Conservation (phyloP, 176 grass and related monocot species). For the Olyra latifolia region DNA sequence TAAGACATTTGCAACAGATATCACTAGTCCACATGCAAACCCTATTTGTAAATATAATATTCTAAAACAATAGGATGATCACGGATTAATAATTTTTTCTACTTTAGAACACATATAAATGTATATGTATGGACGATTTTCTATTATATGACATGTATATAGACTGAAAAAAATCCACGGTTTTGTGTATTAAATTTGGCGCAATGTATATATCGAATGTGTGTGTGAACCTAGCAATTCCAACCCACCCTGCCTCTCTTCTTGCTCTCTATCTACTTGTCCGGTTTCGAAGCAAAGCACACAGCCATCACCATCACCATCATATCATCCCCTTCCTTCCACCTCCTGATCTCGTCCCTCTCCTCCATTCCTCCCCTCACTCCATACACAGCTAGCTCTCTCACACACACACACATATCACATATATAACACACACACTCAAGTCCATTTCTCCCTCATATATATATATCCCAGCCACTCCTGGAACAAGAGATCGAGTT, state of each 20-base stretch:
- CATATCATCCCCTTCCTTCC: conserved; percentile 60
- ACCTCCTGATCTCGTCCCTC: neutral
- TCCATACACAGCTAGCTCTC: conserved; percentile 2
- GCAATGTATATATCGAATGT: neutral
- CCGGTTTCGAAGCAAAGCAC: conserved; percentile 95
- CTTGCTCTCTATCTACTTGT: conserved; percentile 46
- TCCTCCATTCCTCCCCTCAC: conserved; percentile 19
- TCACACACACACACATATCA: conserved; percentile 13
- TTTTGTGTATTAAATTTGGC: neutral
- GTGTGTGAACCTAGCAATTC: conserved; percentile 45
- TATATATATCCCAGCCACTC: neutral
- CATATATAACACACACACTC: conserved; percentile 44
- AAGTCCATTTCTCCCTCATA: conserved; percentile 26
- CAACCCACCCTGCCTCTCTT: neutral
- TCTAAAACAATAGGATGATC: neutral
- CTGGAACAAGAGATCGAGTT: neutral
- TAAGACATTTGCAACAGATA: neutral
- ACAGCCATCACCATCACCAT: conserved; percentile 75
- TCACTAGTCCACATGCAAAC: neutral
- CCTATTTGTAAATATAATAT: too few relatives aligned
- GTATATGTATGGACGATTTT: neutral
- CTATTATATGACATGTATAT: neutral
- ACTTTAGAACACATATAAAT: neutral
- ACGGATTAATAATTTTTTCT: neutral
- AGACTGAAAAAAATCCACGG: neutral